Evolutionary conservation across 139 green algal genomes (phyloP), one percentile per base, ranked within the genome.

Genomic region (Yamagishiella unicocca): DNA sequence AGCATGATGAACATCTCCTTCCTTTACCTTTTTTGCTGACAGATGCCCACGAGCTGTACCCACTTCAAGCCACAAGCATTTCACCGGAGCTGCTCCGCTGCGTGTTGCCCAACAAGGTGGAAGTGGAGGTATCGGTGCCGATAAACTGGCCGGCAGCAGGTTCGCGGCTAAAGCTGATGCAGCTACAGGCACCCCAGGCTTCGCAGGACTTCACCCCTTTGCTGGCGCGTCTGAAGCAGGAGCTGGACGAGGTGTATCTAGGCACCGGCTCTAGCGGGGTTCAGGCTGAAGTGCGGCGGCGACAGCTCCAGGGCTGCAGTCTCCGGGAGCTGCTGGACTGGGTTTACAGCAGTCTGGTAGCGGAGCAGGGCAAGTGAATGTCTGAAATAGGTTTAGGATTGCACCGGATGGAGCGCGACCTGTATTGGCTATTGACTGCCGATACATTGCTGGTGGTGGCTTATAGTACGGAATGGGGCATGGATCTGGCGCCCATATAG

Each of bases 31-130:
- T n/a, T n/a, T n/a, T n/a, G n/a, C n/a, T n/a, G n/a, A n/a, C 61
- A 85, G 79, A 85, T 10, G 79, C 79, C 12, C 43, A 85, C 19
- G 58, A 85, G 50, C 10, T 75, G 17, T 85, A 85, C 42, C 79
- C 79, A 61, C 61, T 85, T n/a, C 79, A 85, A 61, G 40, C 79
- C 22, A 85, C 79, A 1, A 46, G 24, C 61, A 61, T 76, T 3
- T 75, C 61, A 7, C 79, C 79, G 2, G 61, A 62, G 40, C 40
- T 85, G 61, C 40, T 85, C 40, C 79, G 79, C 31, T 85, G 79
- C 79, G 79, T 61, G 61, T 31, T 85, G 79, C 79, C 79, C 31
- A 85, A 75, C 79, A 72, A 64, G 42, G 42, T 85, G n/a, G 79
- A 85, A 40, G 79, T 64, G 40, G 79, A 85, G 79, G 38, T 85